phyloP scores from a whole-genome alignment of 2,329 filamentous ascomycete species.

The Paecilomyces niveus region DNA sequence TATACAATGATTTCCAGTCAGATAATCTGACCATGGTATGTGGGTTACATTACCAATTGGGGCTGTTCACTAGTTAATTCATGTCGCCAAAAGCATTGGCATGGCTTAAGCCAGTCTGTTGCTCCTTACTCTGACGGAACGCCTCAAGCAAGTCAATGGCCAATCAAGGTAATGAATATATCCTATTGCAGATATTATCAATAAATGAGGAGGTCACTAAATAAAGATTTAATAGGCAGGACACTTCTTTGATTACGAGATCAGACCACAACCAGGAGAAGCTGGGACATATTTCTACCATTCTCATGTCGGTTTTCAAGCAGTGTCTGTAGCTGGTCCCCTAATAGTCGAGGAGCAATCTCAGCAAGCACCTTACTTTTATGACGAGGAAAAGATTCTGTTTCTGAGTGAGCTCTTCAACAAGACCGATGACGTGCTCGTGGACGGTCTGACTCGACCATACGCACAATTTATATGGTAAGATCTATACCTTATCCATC shows the following conservation, averaged over 20 bases:
- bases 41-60: no score
- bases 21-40: conserved; percentile 53
- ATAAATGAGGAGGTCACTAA: neutral
- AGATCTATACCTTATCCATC: neutral
- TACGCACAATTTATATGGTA: neutral
- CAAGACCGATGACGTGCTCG: conserved; percentile 47
- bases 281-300: conserved; percentile 64
- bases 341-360: conserved; percentile 50
- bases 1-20: conserved; percentile 51
- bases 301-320: conserved; percentile 59
- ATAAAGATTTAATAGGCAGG: conserved; percentile 34
- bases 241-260: conserved; percentile 62
- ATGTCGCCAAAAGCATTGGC: conserved; percentile 48
- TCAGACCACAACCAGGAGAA: conserved; percentile 46
- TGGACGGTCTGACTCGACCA: conserved; percentile 39
- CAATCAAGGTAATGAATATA: conserved; percentile 35
- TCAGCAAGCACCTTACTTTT: conserved; percentile 46
- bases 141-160: conserved; percentile 57
- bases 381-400: conserved; percentile 55
- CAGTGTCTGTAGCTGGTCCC: conserved; percentile 49
- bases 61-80: no score
- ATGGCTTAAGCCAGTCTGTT: conserved; percentile 53
- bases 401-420: conserved; percentile 52
- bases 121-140: conserved; percentile 60
- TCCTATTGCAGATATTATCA: no score